These are phyloP conservation scores for Dianthus caryophyllus DNA, from an alignment of 148 eudicot genomes.

Conservation along the genomic window DNA sequence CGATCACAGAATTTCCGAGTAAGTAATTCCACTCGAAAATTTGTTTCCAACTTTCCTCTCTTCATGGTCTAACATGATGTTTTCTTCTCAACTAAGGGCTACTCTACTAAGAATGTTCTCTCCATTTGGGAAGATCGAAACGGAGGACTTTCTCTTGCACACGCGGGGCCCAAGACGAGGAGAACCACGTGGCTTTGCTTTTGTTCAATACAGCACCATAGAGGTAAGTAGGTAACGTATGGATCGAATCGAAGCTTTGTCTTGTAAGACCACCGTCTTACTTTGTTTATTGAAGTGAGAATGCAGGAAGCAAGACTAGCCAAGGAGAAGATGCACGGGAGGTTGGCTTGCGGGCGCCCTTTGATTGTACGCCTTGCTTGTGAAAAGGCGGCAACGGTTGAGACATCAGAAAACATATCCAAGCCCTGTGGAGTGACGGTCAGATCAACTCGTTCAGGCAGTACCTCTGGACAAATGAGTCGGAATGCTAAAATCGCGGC, in stretches of 20 bases:
- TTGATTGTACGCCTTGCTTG: slow-evolving; percentile 80
- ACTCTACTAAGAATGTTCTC: slow-evolving; percentile 78
- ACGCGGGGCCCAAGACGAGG: slow-evolving; percentile 92
- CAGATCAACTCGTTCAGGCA: slow-evolving; percentile 35
- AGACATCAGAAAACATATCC: slow-evolving; percentile 31
- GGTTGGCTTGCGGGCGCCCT: slow-evolving; percentile 75
- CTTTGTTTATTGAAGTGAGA: slow-evolving; percentile 68
- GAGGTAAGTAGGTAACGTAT: slow-evolving; percentile 46
- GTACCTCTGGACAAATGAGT: slow-evolving; percentile 45
- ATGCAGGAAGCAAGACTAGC: slow-evolving; percentile 94
- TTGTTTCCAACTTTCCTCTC: neutral
- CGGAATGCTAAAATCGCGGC: slow-evolving; percentile 84
- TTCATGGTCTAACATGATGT: slow-evolving; percentile 2
- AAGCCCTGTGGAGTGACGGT: slow-evolving; percentile 29
- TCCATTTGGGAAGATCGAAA: slow-evolving; percentile 82
- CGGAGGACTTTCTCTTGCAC: slow-evolving; percentile 85
- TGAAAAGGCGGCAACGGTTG: slow-evolving; percentile 50
- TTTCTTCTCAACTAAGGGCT: slow-evolving; percentile 42
- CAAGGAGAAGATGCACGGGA: slow-evolving; percentile 92
- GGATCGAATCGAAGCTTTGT: neutral
- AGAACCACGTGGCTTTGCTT: slow-evolving; percentile 94
- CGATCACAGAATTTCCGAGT: slow-evolving; percentile 88
- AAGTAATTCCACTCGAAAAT: slow-evolving; percentile 22
- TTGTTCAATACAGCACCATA: slow-evolving; percentile 68
- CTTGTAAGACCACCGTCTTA: slow-evolving; percentile 13